Conservation (phyloP, 768 basidiomycete genomes). For the Pleurotus eryngii region DNA sequence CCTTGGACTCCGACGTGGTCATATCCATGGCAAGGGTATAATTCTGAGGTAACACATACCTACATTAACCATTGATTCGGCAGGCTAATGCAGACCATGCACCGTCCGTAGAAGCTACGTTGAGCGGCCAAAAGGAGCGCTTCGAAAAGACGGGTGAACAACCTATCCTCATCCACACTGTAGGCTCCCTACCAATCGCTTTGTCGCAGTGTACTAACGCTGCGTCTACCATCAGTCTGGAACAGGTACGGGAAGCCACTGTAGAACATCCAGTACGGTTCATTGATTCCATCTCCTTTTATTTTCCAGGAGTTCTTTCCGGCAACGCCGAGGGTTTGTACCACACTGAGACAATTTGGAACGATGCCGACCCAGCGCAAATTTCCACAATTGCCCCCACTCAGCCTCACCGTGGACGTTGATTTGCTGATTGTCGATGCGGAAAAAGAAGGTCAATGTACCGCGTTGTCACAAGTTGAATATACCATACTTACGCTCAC, state of each 20-base stretch:
- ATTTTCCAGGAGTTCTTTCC: slow-evolving; percentile 7
- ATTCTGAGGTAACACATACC: neutral
- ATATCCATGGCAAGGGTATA: slow-evolving; percentile 34
- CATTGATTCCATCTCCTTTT: too few relatives aligned
- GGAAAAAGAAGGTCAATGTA: slow-evolving; percentile 40
- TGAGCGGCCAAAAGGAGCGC: slow-evolving; percentile 50
- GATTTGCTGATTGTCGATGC: slow-evolving; percentile 45
- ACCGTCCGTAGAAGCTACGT: slow-evolving; percentile 38
- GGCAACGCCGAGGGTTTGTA: slow-evolving; percentile 44
- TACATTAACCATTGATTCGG: neutral
- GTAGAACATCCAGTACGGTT: too few relatives aligned
- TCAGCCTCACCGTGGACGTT: slow-evolving; percentile 46
- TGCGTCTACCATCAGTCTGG: slow-evolving; percentile 38
- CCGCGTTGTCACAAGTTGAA: neutral
- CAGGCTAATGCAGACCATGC: slow-evolving; percentile 36
- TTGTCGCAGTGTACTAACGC: neutral
- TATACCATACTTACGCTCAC: neutral
- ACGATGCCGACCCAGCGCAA: slow-evolving; percentile 44
- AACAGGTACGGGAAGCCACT: slow-evolving; percentile 29
- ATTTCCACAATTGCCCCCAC: slow-evolving; percentile 43
- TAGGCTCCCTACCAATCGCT: slow-evolving; percentile 23
- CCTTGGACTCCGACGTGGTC: slow-evolving; percentile 43
- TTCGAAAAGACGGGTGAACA: slow-evolving; percentile 35
- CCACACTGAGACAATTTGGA: slow-evolving; percentile 36
- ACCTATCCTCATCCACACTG: slow-evolving; percentile 61